phyloP scores from a whole-genome alignment of 2,329 filamentous ascomycete genomes.

The Sclerotinia borealis region DNA sequence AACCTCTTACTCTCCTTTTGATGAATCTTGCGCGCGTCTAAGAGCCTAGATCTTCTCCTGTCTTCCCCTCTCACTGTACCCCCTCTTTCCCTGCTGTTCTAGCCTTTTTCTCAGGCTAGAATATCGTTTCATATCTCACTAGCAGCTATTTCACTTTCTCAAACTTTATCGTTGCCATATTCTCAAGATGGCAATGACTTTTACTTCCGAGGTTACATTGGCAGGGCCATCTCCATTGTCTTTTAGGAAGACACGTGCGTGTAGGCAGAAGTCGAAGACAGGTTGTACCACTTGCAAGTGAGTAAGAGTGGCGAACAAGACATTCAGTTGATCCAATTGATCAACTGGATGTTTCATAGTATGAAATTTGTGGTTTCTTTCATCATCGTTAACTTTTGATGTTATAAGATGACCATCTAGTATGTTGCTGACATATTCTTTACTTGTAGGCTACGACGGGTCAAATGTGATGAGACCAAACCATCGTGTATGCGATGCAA shows the following conservation, averaged over 20 bases:
- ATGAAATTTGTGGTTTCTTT: conserved; percentile 10
- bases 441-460: conserved; percentile 6
- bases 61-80: background rate
- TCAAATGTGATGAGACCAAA: conserved; percentile 15
- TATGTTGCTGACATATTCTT: background rate
- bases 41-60: background rate
- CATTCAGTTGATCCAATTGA: background rate
- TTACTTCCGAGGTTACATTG: conserved; percentile 2
- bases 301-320: background rate
- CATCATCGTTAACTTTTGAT: conserved; percentile 7
- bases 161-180: conserved; percentile 4
- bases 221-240: background rate
- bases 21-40: background rate
- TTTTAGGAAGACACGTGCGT: conserved; percentile 21
- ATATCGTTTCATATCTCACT: background rate
- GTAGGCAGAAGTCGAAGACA: conserved; percentile 22
- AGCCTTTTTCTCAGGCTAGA: background rate
- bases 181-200: conserved; percentile 9
- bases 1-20: background rate
- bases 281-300: conserved; percentile 16
- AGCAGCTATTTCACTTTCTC: background rate
- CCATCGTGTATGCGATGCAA: conserved; percentile 9
- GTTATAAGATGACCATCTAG: background rate
- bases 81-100: background rate
- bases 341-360: background rate